Base-by-base conservation (phyloP, 345 rosid species). In the Pelargonium nanum region DNA sequence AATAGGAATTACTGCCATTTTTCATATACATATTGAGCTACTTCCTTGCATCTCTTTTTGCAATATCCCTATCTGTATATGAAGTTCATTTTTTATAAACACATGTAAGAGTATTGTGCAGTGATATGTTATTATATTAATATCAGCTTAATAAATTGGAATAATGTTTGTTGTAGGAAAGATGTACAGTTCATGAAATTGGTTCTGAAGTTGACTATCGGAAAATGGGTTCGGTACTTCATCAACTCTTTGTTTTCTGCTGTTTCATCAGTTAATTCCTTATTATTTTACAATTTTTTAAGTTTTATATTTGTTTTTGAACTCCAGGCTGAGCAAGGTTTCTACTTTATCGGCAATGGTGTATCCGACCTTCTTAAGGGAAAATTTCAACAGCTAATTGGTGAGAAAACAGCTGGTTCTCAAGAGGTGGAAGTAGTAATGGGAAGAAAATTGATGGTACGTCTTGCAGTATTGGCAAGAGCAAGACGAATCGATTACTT, bases 131-230 rank as follows among this genome's bases (percentile, higher is more conserved):
- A 21, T 22, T 55, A 22, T 55, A 4, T 19, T 55, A 15, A 25
- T 9, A 22, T 25, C 24, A 55, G 12, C 26, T 22, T 55, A 9
- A 55, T 22, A 25, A 22, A 16, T 8, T 22, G 15, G 6, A 54
- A 57, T 54, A 32, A 62, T 70, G 56, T 53, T 69, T 70, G 56
- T 53, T 69, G 68, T 58, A 93, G 97, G 97, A 89, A 74, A 77
- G 91, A 69, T 83, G 85, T 67, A 78, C 82, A 53, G 80, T 66
- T 72, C 95, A 78, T 73, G 91, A 93, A 83, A 93, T 93, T 58
- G 97, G 97, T 57, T 93, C 99, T 24, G 67, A 80, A 2, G 83
- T 84, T 24, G 99, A 93, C 71, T 93, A 93, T 63, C 82, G 99
- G 70, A 93, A 82, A 77, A 65, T 84, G 78, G 88, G 92, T 70